phyloP scores from a whole-genome alignment of 2,329 filamentous ascomycete species.

The Pseudogymnoascus sp. region DNA sequence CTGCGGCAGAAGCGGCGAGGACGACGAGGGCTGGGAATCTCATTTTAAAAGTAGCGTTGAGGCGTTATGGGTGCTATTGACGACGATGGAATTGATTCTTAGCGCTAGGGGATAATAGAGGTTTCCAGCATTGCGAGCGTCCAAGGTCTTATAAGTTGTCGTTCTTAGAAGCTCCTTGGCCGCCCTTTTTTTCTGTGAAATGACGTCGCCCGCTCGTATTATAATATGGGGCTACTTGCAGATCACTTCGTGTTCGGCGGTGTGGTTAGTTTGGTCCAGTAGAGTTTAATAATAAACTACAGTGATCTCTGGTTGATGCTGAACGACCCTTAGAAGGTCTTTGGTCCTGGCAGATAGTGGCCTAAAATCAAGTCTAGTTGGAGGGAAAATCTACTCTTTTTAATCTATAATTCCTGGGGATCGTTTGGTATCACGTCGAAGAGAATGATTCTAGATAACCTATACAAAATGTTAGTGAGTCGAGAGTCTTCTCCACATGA shows the following conservation, averaged over 20 bases:
- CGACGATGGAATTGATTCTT: background rate
- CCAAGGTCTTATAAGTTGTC: background rate
- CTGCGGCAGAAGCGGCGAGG: constrained; percentile 19
- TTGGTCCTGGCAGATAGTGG: background rate
- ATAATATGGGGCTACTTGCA: background rate
- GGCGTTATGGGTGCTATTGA: background rate
- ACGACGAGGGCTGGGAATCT: constrained; percentile 20
- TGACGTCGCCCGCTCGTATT: background rate
- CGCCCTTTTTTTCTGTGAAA: background rate
- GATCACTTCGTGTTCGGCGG: background rate
- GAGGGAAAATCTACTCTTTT: background rate
- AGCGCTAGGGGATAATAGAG: background rate
- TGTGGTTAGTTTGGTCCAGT: background rate
- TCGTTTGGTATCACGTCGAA: background rate
- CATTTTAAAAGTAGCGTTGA: constrained; percentile 16
- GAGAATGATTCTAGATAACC: background rate
- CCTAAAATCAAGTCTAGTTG: background rate
- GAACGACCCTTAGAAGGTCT: background rate
- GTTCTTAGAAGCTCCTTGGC: background rate
- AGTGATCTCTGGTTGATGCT: background rate
- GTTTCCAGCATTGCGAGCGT: background rate
- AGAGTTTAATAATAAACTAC: background rate
- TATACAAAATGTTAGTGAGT: background rate
- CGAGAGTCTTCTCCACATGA: background rate
- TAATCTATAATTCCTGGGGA: background rate